Evolutionary conservation across 2,329 filamentous ascomycete species (phyloP), one percentile per base, ranked within the genome.

Genomic region (Rutstroemia sp.): DNA sequence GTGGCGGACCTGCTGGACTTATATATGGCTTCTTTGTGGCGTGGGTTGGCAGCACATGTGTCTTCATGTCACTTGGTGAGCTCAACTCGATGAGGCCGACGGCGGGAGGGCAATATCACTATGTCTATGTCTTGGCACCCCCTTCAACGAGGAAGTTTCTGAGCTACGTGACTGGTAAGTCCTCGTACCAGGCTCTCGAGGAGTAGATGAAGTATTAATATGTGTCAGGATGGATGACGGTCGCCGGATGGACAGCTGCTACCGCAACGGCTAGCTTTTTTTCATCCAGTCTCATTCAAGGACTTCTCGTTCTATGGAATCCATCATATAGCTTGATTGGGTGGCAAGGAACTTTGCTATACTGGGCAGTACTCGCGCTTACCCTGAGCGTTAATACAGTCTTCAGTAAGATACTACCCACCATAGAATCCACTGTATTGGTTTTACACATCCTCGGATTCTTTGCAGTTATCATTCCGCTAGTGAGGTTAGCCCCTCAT

Each of bases 171-270:
- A 75, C 75, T 23, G 77, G 50, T 52, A 19, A 12, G 16, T 44
- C 16, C 7, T n/a, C 25, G 5, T 2, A n/a, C 5, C n/a, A 25
- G 30, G 14, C 37, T 45, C 10, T 10, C 3, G 16, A 7, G 9
- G n/a, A 34, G 8, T 10, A 34, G 9, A n/a, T 30, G 7, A 9
- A 8, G 12, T 42, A 10, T 6, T n/a, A 2, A 45, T 23, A 10
- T 21, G 7, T 23, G 25, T 14, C 14, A 56, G 56, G 75, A 52
- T 78, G 76, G 77, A 65, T 78, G 45, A 74, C 74, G 64, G 78
- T 87, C 27, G 81, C 88, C 37, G 88, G 87, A 57, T 90, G 90
- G 73, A 84, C 89, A 67, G 88, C 84, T 64, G 89, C 90, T 64
- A 88, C 86, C 0, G 76, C 89, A 21, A 79, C 85, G 21, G 86